Evolutionary conservation across 352 stramenopile genomes (phyloP), one percentile per base, ranked within the genome.

Genomic region (Blastocystis sp.): DNA sequence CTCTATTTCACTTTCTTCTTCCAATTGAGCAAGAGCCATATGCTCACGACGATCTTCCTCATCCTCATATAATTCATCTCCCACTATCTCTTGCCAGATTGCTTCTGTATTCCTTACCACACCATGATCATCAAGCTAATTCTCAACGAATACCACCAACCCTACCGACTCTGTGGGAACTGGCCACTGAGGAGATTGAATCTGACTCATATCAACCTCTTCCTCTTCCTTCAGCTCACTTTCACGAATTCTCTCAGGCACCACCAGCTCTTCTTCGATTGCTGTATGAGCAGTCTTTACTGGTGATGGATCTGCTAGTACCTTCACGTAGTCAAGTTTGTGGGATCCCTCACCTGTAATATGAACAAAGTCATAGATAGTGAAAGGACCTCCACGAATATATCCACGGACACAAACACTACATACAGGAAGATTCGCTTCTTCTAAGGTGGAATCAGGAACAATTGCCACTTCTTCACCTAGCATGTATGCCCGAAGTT

Each of bases 261-360:
- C 92, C 53, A 94, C 90, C 15, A 60, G 93, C 91, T 78, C 93
- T 92, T 93, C 92, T 22, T 59, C 24, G 27, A 89, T 19, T 27
- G 27, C 40, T 51, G 58, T 53, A 5, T 53, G 27, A 7, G 17
- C 1, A 7, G 27, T 5, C 37, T 73, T 88, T 54, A 88, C 27
- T 5, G 51, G 51, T 24, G 35, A 78, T 24, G 77, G 77, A n/a
- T 92, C 92, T 0, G 89, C 69, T 0, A 91, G 91, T 35, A 91
- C 90, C 22, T 92, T 92, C 58, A 97, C 95, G 79, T 93, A 91
- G 70, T 90, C 93, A 87, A 97, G 91, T 89, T 95, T 92, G 91
- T 96, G 98, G 44, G 96, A 98, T 5, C 97, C 97, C 22, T 98
- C 92, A 90, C 97, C 95, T 19, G 95, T 95, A 53, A 99, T 93